Percentiles rank a stretch among this genome's conserved stretches.
phyloP scores from a whole-genome alignment of 495 filamentous ascomycete genomes.

The Talaromyces trachyspermus region DNA sequence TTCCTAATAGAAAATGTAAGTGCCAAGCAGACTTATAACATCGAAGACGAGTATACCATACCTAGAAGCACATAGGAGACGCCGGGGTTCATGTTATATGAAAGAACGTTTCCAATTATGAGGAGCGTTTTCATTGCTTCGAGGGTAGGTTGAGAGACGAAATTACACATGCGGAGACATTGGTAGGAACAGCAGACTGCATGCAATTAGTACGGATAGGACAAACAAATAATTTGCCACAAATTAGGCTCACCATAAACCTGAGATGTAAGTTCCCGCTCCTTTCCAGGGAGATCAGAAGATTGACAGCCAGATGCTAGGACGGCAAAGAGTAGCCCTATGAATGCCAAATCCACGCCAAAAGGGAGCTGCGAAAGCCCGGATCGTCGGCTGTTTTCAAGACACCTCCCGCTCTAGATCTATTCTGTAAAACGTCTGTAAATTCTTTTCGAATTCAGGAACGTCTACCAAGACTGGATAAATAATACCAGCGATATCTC shows the following conservation, averaged over 20 bases:
- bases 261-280: constrained; percentile 53
- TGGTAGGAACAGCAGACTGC: constrained; percentile 58
- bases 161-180: constrained; percentile 55
- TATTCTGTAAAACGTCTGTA: constrained; percentile 61
- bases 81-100: constrained; percentile 59
- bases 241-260: constrained; percentile 41
- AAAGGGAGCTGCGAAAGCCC: constrained; percentile 29
- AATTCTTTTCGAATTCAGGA: constrained; percentile 54
- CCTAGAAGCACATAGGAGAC: constrained; percentile 54
- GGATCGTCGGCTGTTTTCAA: constrained; percentile 31
- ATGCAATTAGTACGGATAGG: neutral
- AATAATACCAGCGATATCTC: constrained; percentile 67
- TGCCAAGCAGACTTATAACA: neutral
- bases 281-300: constrained; percentile 53
- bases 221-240: neutral
- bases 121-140: constrained; percentile 52
- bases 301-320: constrained; percentile 76
- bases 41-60: constrained; percentile 15
- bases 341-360: constrained; percentile 33
- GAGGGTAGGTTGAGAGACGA: constrained; percentile 48
- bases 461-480: constrained; percentile 74
- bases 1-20: constrained; percentile 24
- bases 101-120: constrained; percentile 53
- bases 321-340: constrained; percentile 60
- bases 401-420: constrained; percentile 42